Percentiles rank a stretch among this genome's conserved stretches.
Conservation (phyloP, 306 rosid species). For the Dryas octopetala region DNA sequence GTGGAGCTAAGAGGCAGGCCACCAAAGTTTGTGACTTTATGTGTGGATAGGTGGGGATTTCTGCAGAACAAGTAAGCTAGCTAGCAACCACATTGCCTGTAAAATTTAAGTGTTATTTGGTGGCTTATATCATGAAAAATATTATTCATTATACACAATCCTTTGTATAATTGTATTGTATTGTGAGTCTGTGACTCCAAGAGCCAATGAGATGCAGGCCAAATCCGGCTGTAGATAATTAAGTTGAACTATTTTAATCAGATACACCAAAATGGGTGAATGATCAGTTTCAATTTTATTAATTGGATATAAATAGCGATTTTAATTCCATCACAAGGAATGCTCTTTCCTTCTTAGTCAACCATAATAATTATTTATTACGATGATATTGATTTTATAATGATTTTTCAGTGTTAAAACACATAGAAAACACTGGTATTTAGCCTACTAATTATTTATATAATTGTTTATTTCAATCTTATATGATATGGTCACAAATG, state of each 20-base stretch:
- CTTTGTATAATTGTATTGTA: not conserved
- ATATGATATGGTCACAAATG: too few relatives aligned
- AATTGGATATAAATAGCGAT: too few relatives aligned
- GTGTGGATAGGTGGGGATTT: not conserved
- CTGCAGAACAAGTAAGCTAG: not conserved
- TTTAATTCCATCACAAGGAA: too few relatives aligned
- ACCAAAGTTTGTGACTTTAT: slow-evolving; percentile 2
- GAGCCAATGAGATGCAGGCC: slow-evolving; percentile 40
- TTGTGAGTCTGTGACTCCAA: not conserved
- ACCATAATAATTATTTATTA: too few relatives aligned
- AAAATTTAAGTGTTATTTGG: not conserved
- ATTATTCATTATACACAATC: not conserved
- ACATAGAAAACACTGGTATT: too few relatives aligned
- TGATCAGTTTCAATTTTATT: too few relatives aligned
- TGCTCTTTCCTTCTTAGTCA: too few relatives aligned
- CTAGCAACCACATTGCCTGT: not conserved
- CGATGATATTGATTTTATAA: too few relatives aligned
- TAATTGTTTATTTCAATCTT: too few relatives aligned
- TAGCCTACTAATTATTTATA: too few relatives aligned
- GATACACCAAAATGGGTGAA: too few relatives aligned
- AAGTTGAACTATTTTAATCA: not conserved
- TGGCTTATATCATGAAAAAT: not conserved
- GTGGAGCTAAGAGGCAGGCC: not conserved
- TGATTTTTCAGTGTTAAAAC: too few relatives aligned
- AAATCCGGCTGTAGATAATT: slow-evolving; percentile 27